A percentile compares a stretch with the other conserved stretches of the same genome.
Evolutionary conservation across 2,329 filamentous ascomycete species (phyloP).

Genomic region (Cercospora brassicicola): DNA sequence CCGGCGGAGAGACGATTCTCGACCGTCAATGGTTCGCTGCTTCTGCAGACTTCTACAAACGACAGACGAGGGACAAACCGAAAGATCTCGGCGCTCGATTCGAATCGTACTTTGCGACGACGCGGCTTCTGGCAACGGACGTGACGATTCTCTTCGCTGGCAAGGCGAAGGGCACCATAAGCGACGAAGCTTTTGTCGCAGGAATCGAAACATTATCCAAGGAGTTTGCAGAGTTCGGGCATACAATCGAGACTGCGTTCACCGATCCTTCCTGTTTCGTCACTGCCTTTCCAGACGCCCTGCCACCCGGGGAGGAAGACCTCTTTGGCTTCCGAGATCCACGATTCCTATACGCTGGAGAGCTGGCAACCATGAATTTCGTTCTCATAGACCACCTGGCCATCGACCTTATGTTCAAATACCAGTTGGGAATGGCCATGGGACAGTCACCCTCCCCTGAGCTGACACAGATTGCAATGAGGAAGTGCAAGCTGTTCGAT

Average conservation of each 20-base stretch:
- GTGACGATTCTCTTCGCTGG: constrained; percentile 75
- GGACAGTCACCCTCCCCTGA: constrained; percentile 53
- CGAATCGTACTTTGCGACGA: constrained; percentile 60
- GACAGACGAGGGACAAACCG: constrained; percentile 61
- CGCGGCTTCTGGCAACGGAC: constrained; percentile 74
- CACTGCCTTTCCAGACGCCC: constrained; percentile 60
- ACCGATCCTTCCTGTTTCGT: constrained; percentile 64
- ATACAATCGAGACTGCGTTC: constrained; percentile 61
- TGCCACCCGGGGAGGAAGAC: constrained; percentile 54
- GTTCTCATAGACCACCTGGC: constrained; percentile 75
- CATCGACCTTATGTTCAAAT: constrained; percentile 76
- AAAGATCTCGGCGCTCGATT: constrained; percentile 65
- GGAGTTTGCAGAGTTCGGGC: constrained; percentile 53
- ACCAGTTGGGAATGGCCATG: constrained; percentile 64
- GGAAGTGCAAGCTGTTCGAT: constrained; percentile 76
- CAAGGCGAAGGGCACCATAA: constrained; percentile 64
- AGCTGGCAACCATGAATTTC: constrained; percentile 72
- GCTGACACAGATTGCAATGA: constrained; percentile 63
- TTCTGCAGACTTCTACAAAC: constrained; percentile 62
- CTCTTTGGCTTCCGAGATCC: constrained; percentile 73
- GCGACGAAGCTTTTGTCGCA: constrained; percentile 62
- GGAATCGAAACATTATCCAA: constrained; percentile 53
- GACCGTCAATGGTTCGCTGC: constrained; percentile 74
- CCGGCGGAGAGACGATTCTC: constrained; percentile 71
- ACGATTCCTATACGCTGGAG: constrained; percentile 67